A percentile compares a stretch with the other conserved stretches of the same genome.
Conservation (phyloP, 768 basidiomycete species). For the Suillus brevipes region DNA sequence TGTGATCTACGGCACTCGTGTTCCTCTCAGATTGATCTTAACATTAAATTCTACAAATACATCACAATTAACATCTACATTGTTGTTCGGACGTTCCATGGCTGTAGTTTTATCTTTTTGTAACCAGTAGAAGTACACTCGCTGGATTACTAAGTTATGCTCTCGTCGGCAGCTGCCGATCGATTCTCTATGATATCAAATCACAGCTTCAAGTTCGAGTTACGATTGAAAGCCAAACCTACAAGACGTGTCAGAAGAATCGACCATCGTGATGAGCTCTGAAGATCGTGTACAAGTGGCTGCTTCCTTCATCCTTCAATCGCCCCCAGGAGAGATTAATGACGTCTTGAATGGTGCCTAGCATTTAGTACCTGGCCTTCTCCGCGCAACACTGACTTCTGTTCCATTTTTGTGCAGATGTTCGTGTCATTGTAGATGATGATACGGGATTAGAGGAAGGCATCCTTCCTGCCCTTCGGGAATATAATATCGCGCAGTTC, state of each 20-base stretch:
- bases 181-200: background rate
- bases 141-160: background rate
- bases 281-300: constrained; percentile 70
- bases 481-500: constrained; percentile 90
- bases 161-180: constrained; percentile 4
- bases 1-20: constrained; percentile 31
- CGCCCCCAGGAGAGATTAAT: constrained; percentile 95
- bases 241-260: background rate
- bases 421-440: constrained; percentile 85
- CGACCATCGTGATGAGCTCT: constrained; percentile 47
- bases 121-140: background rate
- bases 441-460: constrained; percentile 81
- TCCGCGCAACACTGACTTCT: constrained; percentile 5
- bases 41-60: background rate
- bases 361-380: constrained; percentile 8
- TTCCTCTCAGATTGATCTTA: background rate
- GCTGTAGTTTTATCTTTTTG: background rate
- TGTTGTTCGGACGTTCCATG: background rate
- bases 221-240: background rate
- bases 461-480: constrained; percentile 71
- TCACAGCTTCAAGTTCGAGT: background rate
- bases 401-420: constrained; percentile 52
- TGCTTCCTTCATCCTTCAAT: constrained; percentile 79
- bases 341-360: constrained; percentile 85
- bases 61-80: background rate